Base-by-base conservation (phyloP, 2,329 filamentous ascomycete genomes). In the Coleophoma eucalyptorum region DNA sequence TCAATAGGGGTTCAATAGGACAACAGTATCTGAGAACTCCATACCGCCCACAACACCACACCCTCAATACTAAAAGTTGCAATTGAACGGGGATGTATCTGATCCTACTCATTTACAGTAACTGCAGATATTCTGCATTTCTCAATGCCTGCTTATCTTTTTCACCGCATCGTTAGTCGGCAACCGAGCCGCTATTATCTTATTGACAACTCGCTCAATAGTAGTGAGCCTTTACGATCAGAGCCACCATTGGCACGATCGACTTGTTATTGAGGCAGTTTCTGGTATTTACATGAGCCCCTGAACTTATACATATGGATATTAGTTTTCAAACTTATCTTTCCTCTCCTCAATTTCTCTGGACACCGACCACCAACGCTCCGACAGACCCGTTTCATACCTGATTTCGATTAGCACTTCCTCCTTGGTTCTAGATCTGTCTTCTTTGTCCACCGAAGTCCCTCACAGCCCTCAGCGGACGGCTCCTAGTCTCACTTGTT, bases 1-100 rank as follows among this genome's bases (percentile, higher is more conserved):
- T 50, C 40, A 50, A 50, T 50, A 50, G 32, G 32, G 38, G 20
- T 20, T 42, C 38, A 42, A 42, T 42, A 42, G 38, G 12, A 42
- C 18, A n/a, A 42, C 38, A 19, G 38, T 20, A 19, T 19, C 21
- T 45, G 43, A 31, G 31, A 19, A 45, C 18, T n/a, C 31, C 15
- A 13, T 26, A 15, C 31, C 43, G 20, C 31, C n/a, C 19, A n/a
- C 26, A 26, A 26, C 43, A 16, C 31, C 19, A 26, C 26, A 26
- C 26, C 26, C 26, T 26, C 26, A 5, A 26, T 26, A 3, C 26
- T 8, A 26, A 26, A 3, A 26, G 26, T 26, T 7, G 26, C 26
- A 26, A 26, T 26, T 26, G 26, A 26, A n/a, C n/a, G n/a, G 5
- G 11, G 4, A 13, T 20, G 7, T 40, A 32, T 11, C 11, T 46